Evolutionary conservation across 768 basidiomycete genomes (phyloP).

Genomic region (Kwoniella botswanensis): DNA sequence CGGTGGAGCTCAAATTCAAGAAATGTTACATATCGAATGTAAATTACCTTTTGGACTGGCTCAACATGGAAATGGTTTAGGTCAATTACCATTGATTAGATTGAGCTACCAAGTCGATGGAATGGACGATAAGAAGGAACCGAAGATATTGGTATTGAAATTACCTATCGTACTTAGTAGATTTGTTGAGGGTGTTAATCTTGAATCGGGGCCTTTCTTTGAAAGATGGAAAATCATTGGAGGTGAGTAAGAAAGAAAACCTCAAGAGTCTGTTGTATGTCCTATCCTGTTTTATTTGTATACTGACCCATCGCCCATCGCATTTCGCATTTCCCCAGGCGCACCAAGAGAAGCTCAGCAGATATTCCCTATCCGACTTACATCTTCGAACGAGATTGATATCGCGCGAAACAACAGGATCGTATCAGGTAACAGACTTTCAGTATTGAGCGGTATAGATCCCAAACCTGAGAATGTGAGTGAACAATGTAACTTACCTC

Average conservation of each 20-base stretch:
- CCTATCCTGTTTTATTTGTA: neutral
- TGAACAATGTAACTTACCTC: neutral
- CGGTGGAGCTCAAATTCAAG: slow-evolving; percentile 86
- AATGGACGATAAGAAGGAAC: neutral
- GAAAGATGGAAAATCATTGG: slow-evolving; percentile 98
- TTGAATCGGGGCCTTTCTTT: slow-evolving; percentile 86
- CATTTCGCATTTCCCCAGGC: slow-evolving; percentile 54
- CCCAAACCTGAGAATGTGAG: slow-evolving; percentile 83
- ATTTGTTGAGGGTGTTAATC: slow-evolving; percentile 90
- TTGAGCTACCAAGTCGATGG: slow-evolving; percentile 86
- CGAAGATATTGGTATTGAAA: slow-evolving; percentile 72
- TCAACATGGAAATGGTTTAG: slow-evolving; percentile 30
- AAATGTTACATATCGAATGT: slow-evolving; percentile 92
- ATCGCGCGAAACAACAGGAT: slow-evolving; percentile 73
- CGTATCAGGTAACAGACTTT: slow-evolving; percentile 75
- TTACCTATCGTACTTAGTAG: slow-evolving; percentile 87
- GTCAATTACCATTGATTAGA: slow-evolving; percentile 71
- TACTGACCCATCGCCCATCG: too few relatives aligned
- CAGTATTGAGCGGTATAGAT: slow-evolving; percentile 81
- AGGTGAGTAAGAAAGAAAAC: slow-evolving; percentile 56
- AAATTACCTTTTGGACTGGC: slow-evolving; percentile 72
- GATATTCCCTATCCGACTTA: slow-evolving; percentile 80
- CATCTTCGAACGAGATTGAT: slow-evolving; percentile 72
- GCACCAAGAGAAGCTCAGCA: slow-evolving; percentile 88
- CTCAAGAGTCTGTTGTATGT: neutral